Conservation (phyloP, 306 rosid species). For the Aeschynomene evenia region DNA sequence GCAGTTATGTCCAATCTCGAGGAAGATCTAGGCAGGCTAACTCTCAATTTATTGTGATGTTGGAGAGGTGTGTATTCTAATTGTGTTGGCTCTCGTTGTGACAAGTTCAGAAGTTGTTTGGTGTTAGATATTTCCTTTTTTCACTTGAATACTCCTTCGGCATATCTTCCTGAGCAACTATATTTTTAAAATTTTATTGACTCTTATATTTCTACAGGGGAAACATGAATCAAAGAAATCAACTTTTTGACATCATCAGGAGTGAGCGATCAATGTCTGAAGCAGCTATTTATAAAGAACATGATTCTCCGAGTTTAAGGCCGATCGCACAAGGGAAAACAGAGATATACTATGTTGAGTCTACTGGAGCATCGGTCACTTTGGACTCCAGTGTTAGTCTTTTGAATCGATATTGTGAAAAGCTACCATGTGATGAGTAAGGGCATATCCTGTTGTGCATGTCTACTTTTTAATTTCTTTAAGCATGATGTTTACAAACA, state of each 20-base stretch:
- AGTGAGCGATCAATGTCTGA: slow-evolving; percentile 74
- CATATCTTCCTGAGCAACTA: not conserved
- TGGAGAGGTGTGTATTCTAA: slow-evolving; percentile 74
- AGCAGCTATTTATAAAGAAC: slow-evolving; percentile 57
- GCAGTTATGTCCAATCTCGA: slow-evolving; percentile 90
- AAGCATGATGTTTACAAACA: slow-evolving; percentile 6
- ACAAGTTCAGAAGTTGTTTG: not conserved
- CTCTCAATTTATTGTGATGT: slow-evolving; percentile 74
- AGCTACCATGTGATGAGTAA: slow-evolving; percentile 70
- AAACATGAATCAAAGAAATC: slow-evolving; percentile 68
- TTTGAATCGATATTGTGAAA: slow-evolving; percentile 65
- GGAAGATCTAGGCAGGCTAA: slow-evolving; percentile 77
- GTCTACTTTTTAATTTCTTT: slow-evolving; percentile 19
- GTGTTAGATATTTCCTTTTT: not conserved
- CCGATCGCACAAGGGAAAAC: slow-evolving; percentile 33
- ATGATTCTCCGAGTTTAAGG: slow-evolving; percentile 39
- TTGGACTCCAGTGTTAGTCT: slow-evolving; percentile 67
- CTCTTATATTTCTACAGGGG: slow-evolving; percentile 53
- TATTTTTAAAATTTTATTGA: not conserved
- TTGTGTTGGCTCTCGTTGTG: not conserved
- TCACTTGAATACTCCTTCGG: not conserved
- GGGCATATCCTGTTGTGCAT: slow-evolving; percentile 25
- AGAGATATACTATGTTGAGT: slow-evolving; percentile 53
- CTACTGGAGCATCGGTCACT: slow-evolving; percentile 74
- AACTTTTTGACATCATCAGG: slow-evolving; percentile 68